These are phyloP conservation scores for Fraxinus xanthoxyloides DNA, from an alignment of 305 asterid species.

Conservation along the genomic window DNA sequence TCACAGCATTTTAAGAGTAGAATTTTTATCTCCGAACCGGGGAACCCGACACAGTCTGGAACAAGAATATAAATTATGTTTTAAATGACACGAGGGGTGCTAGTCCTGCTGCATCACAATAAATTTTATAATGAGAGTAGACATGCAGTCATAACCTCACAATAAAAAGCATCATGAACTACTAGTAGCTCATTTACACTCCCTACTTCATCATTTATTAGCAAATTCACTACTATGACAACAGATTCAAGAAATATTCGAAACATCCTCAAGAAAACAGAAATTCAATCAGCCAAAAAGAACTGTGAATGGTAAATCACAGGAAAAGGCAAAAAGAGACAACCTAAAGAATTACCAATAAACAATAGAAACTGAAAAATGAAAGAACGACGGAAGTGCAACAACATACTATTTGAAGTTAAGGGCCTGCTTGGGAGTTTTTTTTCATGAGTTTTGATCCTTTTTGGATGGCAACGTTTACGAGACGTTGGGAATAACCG, in stretches of 20 bases:
- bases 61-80: not conserved
- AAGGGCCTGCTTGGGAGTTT: not conserved
- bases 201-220: not conserved
- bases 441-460: not conserved
- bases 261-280: not conserved
- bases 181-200: not conserved
- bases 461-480: not conserved
- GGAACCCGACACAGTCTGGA: not conserved
- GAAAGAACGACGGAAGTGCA: not conserved
- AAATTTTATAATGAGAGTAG: not conserved
- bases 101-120: not conserved
- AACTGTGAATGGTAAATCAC: not conserved
- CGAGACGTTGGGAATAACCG: not conserved
- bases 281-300: not conserved
- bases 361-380: constrained; percentile 5
- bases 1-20: not conserved
- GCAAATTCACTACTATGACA: not conserved
- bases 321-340: not conserved
- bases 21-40: not conserved
- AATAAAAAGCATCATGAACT: not conserved
- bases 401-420: not conserved
- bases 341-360: not conserved
- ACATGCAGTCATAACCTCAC: not conserved
- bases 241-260: not conserved
- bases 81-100: not conserved